Percentiles rank a stretch among this genome's conserved stretches.
Conservation (phyloP, 768 basidiomycete species). For the Ramaria sp. region DNA sequence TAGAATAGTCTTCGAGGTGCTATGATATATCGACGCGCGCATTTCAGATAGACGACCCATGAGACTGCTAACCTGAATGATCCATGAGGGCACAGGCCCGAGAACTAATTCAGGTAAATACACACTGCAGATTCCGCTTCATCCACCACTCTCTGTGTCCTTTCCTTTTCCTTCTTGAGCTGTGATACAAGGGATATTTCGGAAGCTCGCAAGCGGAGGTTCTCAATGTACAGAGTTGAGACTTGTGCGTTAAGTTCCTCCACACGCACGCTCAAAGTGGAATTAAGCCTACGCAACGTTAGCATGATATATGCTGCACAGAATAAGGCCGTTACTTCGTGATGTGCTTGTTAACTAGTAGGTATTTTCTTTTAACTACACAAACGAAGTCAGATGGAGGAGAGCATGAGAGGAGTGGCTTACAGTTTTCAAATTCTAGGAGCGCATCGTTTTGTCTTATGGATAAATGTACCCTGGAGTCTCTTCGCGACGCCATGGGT, state of each 20-base stretch:
- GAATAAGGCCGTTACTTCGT: conserved; percentile 48
- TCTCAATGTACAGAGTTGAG: conserved; percentile 72
- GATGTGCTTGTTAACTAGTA: conserved; percentile 85
- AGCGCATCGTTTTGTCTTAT: conserved; percentile 64
- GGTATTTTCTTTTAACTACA: conserved; percentile 85
- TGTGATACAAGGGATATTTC: conserved; percentile 68
- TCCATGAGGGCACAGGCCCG: conserved; percentile 9
- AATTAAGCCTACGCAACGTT: conserved; percentile 56
- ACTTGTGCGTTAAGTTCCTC: conserved; percentile 80
- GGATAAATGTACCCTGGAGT: conserved; percentile 11
- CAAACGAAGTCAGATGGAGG: neutral
- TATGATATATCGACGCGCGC: conserved; percentile 45
- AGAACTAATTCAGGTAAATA: conserved; percentile 12
- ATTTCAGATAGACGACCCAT: conserved; percentile 55
- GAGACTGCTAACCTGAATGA: conserved; percentile 40
- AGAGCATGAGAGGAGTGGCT: conserved; percentile 18
- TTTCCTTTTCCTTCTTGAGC: conserved; percentile 73
- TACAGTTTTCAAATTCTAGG: conserved; percentile 78
- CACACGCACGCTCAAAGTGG: conserved; percentile 71
- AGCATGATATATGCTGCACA: neutral
- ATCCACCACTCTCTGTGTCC: conserved; percentile 55
- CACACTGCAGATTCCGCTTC: conserved; percentile 69
- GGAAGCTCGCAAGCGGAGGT: conserved; percentile 68
- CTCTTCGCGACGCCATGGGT: conserved; percentile 12
- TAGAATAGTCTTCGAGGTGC: neutral